These are phyloP conservation scores for Rhododendron griersonianum DNA, from an alignment of 148 eudicot species.

Conservation along the genomic window DNA sequence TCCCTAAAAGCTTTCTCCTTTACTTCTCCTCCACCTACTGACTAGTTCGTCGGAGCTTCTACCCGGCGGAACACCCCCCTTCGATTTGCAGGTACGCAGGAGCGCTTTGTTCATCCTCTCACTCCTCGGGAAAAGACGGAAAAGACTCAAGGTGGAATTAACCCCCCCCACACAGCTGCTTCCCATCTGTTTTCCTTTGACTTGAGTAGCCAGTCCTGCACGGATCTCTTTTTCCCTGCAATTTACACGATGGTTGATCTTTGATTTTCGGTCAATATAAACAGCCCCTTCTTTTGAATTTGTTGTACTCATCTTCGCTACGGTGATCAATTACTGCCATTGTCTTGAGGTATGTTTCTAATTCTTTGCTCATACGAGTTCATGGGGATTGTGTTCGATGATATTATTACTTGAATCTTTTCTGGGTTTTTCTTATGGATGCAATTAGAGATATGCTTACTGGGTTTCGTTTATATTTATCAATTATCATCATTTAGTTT, in stretches of 20 bases:
- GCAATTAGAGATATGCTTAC: too few species aligned
- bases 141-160: too few species aligned
- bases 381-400: background rate
- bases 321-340: background rate
- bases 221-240: constrained; percentile 22
- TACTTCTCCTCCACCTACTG: too few species aligned
- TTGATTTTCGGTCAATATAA: constrained; percentile 9
- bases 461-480: too few species aligned
- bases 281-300: background rate
- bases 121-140: too few species aligned
- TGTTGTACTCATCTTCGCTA: background rate
- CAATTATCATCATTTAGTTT: too few species aligned
- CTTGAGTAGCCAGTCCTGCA: constrained; percentile 14
- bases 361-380: background rate
- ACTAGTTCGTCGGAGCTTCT: too few species aligned
- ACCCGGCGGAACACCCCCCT: too few species aligned
- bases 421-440: too few species aligned
- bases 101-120: too few species aligned
- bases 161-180: constrained; percentile 14
- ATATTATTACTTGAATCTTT: background rate
- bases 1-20: too few species aligned
- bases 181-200: constrained; percentile 17
- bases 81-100: too few species aligned
- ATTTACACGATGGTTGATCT: constrained; percentile 14
- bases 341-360: background rate